phyloP scores from a whole-genome alignment of 768 basidiomycete genomes.

The Sistotremastrum suecicum region DNA sequence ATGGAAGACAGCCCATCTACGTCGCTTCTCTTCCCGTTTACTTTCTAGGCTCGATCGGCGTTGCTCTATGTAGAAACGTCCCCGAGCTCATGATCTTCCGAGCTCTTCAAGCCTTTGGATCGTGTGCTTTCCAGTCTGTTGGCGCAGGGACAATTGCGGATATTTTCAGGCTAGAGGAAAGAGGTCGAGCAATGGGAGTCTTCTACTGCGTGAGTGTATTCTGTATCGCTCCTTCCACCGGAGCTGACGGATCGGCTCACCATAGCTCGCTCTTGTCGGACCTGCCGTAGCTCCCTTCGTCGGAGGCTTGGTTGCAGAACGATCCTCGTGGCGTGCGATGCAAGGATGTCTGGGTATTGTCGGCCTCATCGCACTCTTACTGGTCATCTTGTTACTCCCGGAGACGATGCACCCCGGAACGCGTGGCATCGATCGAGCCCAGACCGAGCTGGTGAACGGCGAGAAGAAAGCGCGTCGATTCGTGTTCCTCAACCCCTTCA shows the following conservation, averaged over 20 bases:
- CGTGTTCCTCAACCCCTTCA: slow-evolving; percentile 46
- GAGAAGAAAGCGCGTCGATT: slow-evolving; percentile 9
- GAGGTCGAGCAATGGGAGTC: slow-evolving; percentile 15
- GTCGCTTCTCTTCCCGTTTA: slow-evolving; percentile 45
- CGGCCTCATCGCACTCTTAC: slow-evolving; percentile 24
- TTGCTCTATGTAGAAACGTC: slow-evolving; percentile 31
- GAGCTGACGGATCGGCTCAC: slow-evolving; percentile 13
- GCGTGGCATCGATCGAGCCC: slow-evolving; percentile 35
- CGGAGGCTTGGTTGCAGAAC: slow-evolving; percentile 44
- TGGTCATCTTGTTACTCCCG: slow-evolving; percentile 34
- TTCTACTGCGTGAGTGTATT: not conserved
- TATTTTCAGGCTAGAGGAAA: slow-evolving; percentile 50
- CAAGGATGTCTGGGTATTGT: slow-evolving; percentile 31
- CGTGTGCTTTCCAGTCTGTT: slow-evolving; percentile 37
- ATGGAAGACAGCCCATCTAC: slow-evolving; percentile 52
- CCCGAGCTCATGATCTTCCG: slow-evolving; percentile 43
- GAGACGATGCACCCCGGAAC: slow-evolving; percentile 54
- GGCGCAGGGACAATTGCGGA: slow-evolving; percentile 53
- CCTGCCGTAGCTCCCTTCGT: slow-evolving; percentile 45
- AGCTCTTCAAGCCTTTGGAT: slow-evolving; percentile 51
- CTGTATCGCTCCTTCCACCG: slow-evolving; percentile 9
- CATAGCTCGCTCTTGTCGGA: slow-evolving; percentile 38
- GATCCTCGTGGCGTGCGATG: slow-evolving; percentile 52
- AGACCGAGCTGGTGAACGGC: slow-evolving; percentile 3
- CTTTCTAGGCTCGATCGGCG: slow-evolving; percentile 44